Percentiles rank a stretch among this genome's conserved stretches.
Conservation (phyloP, 139 green algal genomes). For the Coelastrella sp. region DNA sequence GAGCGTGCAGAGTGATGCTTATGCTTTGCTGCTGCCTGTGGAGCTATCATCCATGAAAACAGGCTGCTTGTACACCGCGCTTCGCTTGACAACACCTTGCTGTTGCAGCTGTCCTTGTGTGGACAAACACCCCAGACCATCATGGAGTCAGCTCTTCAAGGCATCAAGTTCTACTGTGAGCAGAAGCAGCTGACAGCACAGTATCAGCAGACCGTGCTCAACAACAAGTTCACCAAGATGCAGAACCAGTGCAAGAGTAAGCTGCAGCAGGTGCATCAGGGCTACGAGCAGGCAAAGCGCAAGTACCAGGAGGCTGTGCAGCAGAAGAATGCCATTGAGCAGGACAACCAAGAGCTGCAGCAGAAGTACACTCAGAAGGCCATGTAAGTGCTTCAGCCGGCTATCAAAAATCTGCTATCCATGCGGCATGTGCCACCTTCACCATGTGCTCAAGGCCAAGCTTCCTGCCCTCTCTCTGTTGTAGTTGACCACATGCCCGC, state of each 20-base stretch:
- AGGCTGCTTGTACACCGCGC: no score
- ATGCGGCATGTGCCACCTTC: background rate
- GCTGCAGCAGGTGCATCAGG: constrained; percentile 75
- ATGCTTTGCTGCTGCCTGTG: no score
- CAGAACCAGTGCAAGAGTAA: constrained; percentile 77
- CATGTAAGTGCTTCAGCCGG: constrained; percentile 57
- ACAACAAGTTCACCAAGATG: constrained; percentile 69
- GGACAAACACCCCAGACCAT: constrained; percentile 71
- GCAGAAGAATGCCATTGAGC: constrained; percentile 61
- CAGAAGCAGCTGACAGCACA: constrained; percentile 59
- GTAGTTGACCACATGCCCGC: background rate
- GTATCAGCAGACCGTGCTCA: constrained; percentile 52
- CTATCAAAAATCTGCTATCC: background rate
- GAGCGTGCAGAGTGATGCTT: no score
- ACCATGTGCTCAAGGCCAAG: background rate
- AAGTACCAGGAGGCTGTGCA: constrained; percentile 74
- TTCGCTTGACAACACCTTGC: background rate
- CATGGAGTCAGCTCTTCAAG: constrained; percentile 56
- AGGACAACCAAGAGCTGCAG: constrained; percentile 75
- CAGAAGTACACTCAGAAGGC: constrained; percentile 83
- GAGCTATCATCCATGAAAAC: background rate
- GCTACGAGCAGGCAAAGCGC: constrained; percentile 75
- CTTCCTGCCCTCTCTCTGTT: background rate
- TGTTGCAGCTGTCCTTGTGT: constrained; percentile 60
- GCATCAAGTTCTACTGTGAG: constrained; percentile 71